These are phyloP conservation scores for Botrytis pseudocinerea DNA, from an alignment of 2,329 filamentous ascomycete species.

Conservation along the genomic window DNA sequence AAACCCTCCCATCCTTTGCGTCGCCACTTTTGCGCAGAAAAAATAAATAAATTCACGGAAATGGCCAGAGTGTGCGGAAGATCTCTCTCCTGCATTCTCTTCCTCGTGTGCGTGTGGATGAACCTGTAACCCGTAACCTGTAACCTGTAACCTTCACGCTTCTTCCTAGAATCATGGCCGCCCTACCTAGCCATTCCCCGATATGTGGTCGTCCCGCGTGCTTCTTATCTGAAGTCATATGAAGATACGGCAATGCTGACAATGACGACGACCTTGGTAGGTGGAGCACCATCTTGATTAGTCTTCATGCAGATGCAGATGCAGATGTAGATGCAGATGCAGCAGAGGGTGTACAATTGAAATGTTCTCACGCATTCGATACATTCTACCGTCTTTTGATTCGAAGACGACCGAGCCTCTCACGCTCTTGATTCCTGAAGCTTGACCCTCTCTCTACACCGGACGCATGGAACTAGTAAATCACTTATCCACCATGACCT, in stretches of 20 bases:
- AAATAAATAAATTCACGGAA: too few species aligned
- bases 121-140: background rate
- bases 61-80: too few species aligned
- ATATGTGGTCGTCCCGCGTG: background rate
- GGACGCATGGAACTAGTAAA: constrained; percentile 6
- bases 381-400: constrained; percentile 3
- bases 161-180: background rate
- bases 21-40: background rate
- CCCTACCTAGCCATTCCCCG: background rate
- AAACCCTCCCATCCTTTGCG: too few species aligned
- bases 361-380: background rate
- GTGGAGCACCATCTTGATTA: background rate
- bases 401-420: constrained; percentile 10
- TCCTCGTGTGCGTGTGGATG: background rate
- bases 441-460: constrained; percentile 1
- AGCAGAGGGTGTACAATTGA: background rate
- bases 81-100: background rate
- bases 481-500: constrained; percentile 8
- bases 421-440: background rate
- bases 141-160: background rate
- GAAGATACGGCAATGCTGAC: background rate
- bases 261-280: background rate
- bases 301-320: background rate
- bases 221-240: background rate
- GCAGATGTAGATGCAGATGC: too few species aligned